A percentile compares a stretch with the other conserved stretches of the same genome.
Evolutionary conservation across 2,329 filamentous ascomycete genomes (phyloP).

Genomic region (Trichophaea hybrida): DNA sequence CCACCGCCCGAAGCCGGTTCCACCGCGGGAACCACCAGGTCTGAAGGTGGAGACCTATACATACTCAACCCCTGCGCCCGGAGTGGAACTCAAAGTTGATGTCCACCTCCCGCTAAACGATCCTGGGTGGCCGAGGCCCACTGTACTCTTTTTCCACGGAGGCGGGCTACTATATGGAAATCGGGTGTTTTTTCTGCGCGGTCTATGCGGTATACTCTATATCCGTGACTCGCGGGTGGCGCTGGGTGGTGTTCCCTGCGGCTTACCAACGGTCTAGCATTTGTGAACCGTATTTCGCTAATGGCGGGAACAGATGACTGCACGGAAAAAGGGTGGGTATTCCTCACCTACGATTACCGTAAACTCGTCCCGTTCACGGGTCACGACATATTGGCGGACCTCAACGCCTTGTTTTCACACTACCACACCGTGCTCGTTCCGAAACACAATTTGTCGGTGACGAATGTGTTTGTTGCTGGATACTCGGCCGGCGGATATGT

Average conservation of each 20-base stretch:
- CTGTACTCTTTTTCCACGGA: constrained; percentile 6
- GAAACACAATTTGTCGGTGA: not conserved
- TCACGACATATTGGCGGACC: constrained; percentile 5
- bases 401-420: constrained; percentile 4
- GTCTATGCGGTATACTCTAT: not conserved
- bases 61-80: not conserved
- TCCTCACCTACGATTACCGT: constrained; percentile 6
- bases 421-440: constrained; percentile 3
- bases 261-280: no score
- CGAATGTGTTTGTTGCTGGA: constrained; percentile 3
- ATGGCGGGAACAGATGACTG: not conserved
- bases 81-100: not conserved
- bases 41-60: not conserved
- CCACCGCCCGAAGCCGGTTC: not conserved
- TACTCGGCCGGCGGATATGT: constrained; percentile 3
- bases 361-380: constrained; percentile 4
- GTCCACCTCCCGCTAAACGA: not conserved
- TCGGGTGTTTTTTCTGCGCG: not conserved
- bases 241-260: no score
- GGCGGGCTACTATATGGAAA: constrained; percentile 3
- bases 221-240: not conserved
- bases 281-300: not conserved
- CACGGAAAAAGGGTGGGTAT: not conserved
- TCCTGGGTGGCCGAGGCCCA: constrained; percentile 1
- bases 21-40: not conserved